These are phyloP conservation scores for Austroboletus novae-zelandiae DNA, from an alignment of 1,284 basidiomycete genomes.

Conservation along the genomic window DNA sequence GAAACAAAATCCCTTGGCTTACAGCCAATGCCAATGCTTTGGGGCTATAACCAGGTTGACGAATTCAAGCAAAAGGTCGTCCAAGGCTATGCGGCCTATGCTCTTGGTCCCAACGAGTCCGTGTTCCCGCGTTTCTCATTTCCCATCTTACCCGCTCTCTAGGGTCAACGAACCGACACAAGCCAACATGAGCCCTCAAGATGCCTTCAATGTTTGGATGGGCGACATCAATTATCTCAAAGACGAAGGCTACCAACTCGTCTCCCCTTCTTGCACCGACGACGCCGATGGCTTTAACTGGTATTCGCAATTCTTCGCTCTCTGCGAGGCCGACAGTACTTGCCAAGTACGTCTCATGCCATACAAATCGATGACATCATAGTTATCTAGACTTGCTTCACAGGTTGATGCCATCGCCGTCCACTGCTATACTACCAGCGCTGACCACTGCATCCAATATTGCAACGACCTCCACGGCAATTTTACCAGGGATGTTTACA, in stretches of 20 bases:
- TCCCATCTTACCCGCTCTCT: conserved; percentile 5
- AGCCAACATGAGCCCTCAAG: conserved; percentile 52
- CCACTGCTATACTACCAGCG: conserved; percentile 61
- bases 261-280: conserved; percentile 68
- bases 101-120: conserved; percentile 57
- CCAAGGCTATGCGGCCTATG: conserved; percentile 37
- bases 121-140: conserved; percentile 16
- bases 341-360: conserved; percentile 47
- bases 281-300: conserved; percentile 53
- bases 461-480: conserved; percentile 45
- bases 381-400: conserved; percentile 1
- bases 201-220: conserved; percentile 58
- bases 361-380: conserved; percentile 2
- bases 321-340: conserved; percentile 36
- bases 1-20: neutral
- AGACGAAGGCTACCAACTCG: conserved; percentile 52
- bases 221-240: conserved; percentile 60
- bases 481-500: conserved; percentile 47
- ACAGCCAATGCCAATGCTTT: conserved; percentile 43
- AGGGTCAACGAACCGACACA: conserved; percentile 57
- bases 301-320: conserved; percentile 56
- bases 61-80: conserved; percentile 34
- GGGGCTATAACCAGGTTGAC: conserved; percentile 37
- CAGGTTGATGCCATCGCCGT: conserved; percentile 52
- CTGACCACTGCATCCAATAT: conserved; percentile 49